phyloP scores from a whole-genome alignment of 225 moss, liverwort and hornwort species.

The Pseudisothecium myosuroides region DNA sequence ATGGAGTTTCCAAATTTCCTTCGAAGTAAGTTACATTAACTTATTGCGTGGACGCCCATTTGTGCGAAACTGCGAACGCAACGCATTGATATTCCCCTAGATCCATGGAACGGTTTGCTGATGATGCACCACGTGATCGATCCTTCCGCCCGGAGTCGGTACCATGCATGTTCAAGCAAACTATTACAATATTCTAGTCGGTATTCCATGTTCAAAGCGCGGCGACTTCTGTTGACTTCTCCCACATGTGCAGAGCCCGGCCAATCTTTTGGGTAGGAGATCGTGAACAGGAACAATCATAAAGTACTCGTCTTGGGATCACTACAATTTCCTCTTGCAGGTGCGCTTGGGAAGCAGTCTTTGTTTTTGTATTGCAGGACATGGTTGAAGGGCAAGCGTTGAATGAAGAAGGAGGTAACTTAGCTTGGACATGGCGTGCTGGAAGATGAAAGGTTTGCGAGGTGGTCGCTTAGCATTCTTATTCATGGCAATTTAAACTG shows the following conservation, averaged over 20 bases:
- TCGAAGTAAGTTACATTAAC: not conserved
- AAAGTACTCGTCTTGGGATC: not conserved
- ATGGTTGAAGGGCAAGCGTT: not conserved
- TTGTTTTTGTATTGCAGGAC: not conserved
- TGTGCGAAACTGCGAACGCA: not conserved
- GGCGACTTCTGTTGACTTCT: not conserved
- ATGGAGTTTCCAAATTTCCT: not conserved
- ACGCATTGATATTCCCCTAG: not conserved
- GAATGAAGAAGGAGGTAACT: not conserved
- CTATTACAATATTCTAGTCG: not conserved
- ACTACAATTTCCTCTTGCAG: not conserved
- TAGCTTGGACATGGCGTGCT: not conserved
- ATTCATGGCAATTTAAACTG: not conserved
- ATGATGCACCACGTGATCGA: not conserved
- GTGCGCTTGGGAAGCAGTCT: not conserved
- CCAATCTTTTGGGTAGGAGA: not conserved
- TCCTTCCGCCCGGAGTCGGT: not conserved
- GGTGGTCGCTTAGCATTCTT: not conserved
- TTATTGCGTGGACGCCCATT: not conserved
- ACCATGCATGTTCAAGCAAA: not conserved
- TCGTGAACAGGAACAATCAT: not conserved
- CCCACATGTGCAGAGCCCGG: not conserved
- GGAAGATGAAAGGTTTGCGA: not conserved
- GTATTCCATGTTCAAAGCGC: not conserved
- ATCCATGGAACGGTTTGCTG: not conserved